Conservation (phyloP, 1,284 basidiomycete species). For the Trichosporon ovoides region DNA sequence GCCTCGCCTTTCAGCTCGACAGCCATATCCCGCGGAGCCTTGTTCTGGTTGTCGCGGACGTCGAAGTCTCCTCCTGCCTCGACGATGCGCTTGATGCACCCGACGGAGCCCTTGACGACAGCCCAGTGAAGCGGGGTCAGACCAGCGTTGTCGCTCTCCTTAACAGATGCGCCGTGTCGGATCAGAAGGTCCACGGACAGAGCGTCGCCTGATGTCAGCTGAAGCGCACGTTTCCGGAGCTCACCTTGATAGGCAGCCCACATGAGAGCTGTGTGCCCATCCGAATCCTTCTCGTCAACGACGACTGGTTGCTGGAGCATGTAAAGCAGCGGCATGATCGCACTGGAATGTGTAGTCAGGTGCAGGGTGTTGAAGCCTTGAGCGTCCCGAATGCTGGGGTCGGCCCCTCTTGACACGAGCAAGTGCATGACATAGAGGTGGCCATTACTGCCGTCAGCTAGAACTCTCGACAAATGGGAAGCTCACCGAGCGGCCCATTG, state of each 20-base stretch:
- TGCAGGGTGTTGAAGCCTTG: slow-evolving; percentile 97
- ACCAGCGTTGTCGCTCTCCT: slow-evolving; percentile 70
- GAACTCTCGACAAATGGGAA: not conserved
- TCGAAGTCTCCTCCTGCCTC: slow-evolving; percentile 78
- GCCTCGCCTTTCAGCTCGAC: slow-evolving; percentile 82
- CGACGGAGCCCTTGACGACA: slow-evolving; percentile 87
- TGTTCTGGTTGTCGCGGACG: slow-evolving; percentile 74
- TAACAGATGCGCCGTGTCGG: slow-evolving; percentile 75
- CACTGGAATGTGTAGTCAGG: slow-evolving; percentile 87
- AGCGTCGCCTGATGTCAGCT: slow-evolving; percentile 57
- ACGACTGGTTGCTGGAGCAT: slow-evolving; percentile 85
- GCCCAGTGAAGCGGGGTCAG: slow-evolving; percentile 96
- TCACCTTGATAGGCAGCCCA: slow-evolving; percentile 91
- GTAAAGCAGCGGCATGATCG: slow-evolving; percentile 89
- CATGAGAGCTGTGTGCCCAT: slow-evolving; percentile 94
- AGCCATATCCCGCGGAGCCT: slow-evolving; percentile 92
- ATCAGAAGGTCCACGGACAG: slow-evolving; percentile 88
- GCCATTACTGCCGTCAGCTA: slow-evolving; percentile 60
- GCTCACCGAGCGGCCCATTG: slow-evolving; percentile 84
- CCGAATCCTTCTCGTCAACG: slow-evolving; percentile 79
- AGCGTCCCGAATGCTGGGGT: slow-evolving; percentile 82
- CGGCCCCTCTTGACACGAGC: slow-evolving; percentile 79
- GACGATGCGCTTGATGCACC: slow-evolving; percentile 75
- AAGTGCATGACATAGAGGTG: slow-evolving; percentile 92
- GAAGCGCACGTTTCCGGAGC: not conserved